Conservation (phyloP, 352 stramenopile genomes). For the Blastocystis sp. region DNA sequence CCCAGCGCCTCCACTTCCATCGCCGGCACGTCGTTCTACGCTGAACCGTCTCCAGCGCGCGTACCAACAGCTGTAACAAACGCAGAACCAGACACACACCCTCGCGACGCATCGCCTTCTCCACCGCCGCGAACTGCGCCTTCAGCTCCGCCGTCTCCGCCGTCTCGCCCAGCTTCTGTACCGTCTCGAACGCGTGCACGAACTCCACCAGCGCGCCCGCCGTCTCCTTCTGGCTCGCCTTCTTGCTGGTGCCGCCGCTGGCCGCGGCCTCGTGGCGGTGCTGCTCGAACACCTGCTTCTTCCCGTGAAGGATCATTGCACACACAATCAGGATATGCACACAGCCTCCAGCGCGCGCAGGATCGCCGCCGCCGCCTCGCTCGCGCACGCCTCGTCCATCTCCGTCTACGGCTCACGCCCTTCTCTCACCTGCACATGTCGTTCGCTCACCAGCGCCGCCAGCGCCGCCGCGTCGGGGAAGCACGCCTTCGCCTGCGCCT, state of each 20-base stretch:
- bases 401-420: neutral
- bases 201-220: neutral
- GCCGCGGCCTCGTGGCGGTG: neutral
- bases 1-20: neutral
- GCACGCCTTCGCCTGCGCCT: neutral
- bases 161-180: neutral
- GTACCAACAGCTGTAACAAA: constrained; percentile 26
- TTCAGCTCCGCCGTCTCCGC: neutral
- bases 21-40: constrained; percentile 20
- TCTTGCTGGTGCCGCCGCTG: neutral
- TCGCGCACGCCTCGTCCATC: neutral
- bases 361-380: neutral
- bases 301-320: neutral
- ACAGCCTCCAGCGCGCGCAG: neutral
- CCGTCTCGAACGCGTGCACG: constrained; percentile 42
- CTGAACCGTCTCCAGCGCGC: neutral
- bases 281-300: constrained; percentile 5
- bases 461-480: neutral
- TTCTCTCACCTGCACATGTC: neutral
- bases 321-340: neutral
- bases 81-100: constrained; percentile 18
- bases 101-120: constrained; percentile 3
- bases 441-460: neutral
- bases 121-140: neutral
- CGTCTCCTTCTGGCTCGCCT: constrained; percentile 27